Percentiles rank a stretch among this genome's conserved stretches.
phyloP scores from a whole-genome alignment of 306 rosid species.

The Alnus rubra region DNA sequence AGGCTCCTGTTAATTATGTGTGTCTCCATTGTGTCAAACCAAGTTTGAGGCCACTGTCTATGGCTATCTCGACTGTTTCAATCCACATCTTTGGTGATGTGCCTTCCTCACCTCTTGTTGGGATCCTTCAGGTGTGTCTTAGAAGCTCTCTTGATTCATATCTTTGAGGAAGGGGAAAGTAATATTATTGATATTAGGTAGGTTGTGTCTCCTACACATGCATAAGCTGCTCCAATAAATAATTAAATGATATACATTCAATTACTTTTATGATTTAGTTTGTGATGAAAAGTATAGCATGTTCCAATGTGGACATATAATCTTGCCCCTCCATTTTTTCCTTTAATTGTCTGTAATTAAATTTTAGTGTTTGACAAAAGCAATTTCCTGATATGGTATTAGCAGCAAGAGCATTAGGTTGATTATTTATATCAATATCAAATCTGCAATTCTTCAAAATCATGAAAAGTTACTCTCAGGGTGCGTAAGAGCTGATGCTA shows the following conservation, averaged over 20 bases:
- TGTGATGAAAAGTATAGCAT: neutral
- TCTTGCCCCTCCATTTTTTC: neutral
- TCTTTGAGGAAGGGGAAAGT: slow-evolving; percentile 9
- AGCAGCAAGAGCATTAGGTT: slow-evolving; percentile 5
- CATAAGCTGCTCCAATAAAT: neutral
- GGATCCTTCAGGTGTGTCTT: slow-evolving; percentile 73
- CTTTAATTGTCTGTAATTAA: neutral
- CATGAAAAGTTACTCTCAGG: neutral
- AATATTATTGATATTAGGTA: neutral
- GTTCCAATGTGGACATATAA: neutral
- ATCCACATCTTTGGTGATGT: slow-evolving; percentile 93
- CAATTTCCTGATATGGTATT: neutral
- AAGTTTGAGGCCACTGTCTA: slow-evolving; percentile 82
- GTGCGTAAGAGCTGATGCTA: neutral
- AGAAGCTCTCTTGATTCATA: slow-evolving; percentile 22
- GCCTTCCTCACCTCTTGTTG: slow-evolving; percentile 97
- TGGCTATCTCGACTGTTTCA: slow-evolving; percentile 88
- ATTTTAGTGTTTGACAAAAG: neutral
- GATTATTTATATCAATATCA: neutral
- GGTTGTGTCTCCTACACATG: neutral
- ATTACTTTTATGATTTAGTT: neutral
- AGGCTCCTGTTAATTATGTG: slow-evolving; percentile 95
- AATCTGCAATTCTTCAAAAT: neutral
- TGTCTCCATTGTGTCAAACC: slow-evolving; percentile 82
- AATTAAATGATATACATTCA: neutral